Conservation (phyloP, 2,329 filamentous ascomycete species). For the Fusarium pseudograminearum region DNA sequence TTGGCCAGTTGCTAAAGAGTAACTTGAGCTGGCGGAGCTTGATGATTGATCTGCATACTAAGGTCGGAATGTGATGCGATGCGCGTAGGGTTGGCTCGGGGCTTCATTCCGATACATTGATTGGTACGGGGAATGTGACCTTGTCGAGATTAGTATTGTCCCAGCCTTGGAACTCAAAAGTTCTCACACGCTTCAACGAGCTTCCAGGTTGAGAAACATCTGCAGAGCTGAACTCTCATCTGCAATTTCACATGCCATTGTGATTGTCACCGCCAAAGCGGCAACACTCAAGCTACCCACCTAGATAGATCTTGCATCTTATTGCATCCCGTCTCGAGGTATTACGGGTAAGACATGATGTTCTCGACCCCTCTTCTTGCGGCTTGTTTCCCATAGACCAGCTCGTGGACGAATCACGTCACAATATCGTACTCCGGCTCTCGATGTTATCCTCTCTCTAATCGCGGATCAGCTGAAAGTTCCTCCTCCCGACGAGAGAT, state of each 20-base stretch:
- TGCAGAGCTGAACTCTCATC: not conserved
- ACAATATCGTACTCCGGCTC: not conserved
- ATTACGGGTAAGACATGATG: slow-evolving; percentile 18
- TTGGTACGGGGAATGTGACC: not conserved
- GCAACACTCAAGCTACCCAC: not conserved
- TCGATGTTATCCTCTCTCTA: not conserved
- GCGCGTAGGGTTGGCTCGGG: not conserved
- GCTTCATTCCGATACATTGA: not conserved
- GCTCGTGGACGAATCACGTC: slow-evolving; percentile 8
- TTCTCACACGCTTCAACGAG: not conserved
- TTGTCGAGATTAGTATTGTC: not conserved
- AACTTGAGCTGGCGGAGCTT: not conserved
- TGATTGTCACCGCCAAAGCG: not conserved
- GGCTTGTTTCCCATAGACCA: slow-evolving; percentile 10
- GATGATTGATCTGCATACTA: not conserved
- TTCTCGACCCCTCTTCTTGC: slow-evolving; percentile 3
- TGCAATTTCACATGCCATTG: slow-evolving; percentile 1
- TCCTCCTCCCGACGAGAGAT: not conserved
- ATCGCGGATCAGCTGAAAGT: not conserved
- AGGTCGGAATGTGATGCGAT: slow-evolving; percentile 2
- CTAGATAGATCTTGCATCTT: slow-evolving; percentile 11
- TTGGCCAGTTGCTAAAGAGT: slow-evolving; percentile 6
- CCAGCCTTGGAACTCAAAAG: not conserved
- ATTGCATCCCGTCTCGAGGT: slow-evolving; percentile 3
- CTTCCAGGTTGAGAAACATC: not conserved